phyloP scores from a whole-genome alignment of 208 protist species.

The Trypanosoma platydactyli region DNA sequence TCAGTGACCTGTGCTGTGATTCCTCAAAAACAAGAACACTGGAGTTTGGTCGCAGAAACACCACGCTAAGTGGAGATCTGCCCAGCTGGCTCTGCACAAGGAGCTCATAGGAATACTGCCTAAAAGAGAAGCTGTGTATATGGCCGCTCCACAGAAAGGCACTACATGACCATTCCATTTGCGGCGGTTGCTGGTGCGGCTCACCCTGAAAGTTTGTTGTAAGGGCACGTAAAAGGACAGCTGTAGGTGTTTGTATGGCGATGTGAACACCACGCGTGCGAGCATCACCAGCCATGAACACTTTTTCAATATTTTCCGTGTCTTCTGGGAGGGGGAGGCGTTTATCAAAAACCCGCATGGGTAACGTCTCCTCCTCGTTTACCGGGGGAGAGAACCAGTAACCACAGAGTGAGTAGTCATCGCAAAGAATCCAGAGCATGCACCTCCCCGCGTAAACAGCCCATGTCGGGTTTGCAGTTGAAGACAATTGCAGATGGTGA shows the following conservation, averaged over 20 bases:
- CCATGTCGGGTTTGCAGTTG: conserved; percentile 19
- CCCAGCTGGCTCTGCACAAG: conserved; percentile 55
- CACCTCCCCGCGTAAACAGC: conserved; percentile 30
- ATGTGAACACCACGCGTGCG: conserved; percentile 30
- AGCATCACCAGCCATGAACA: conserved; percentile 20
- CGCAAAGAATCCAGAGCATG: conserved; percentile 61
- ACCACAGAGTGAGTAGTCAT: conserved; percentile 39
- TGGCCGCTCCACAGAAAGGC: conserved; percentile 27
- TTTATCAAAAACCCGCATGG: conserved; percentile 14
- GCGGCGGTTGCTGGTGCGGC: conserved; percentile 3
- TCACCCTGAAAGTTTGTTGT: not conserved
- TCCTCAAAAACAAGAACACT: conserved; percentile 31
- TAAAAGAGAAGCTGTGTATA: conserved; percentile 26
- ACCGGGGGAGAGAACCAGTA: conserved; percentile 26
- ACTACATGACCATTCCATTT: conserved; percentile 18
- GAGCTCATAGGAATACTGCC: conserved; percentile 40
- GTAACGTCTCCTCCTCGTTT: conserved; percentile 1
- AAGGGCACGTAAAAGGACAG: conserved; percentile 16
- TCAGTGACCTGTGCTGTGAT: conserved; percentile 20
- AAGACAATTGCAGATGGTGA: conserved; percentile 13
- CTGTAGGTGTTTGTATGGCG: conserved; percentile 18
- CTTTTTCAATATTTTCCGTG: not conserved
- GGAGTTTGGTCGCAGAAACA: conserved; percentile 37
- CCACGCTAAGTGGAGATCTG: conserved; percentile 47
- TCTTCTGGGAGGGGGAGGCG: conserved; percentile 5